These are phyloP conservation scores for Logfia minima DNA, from an alignment of 129 eudicot genomes.

Conservation along the genomic window DNA sequence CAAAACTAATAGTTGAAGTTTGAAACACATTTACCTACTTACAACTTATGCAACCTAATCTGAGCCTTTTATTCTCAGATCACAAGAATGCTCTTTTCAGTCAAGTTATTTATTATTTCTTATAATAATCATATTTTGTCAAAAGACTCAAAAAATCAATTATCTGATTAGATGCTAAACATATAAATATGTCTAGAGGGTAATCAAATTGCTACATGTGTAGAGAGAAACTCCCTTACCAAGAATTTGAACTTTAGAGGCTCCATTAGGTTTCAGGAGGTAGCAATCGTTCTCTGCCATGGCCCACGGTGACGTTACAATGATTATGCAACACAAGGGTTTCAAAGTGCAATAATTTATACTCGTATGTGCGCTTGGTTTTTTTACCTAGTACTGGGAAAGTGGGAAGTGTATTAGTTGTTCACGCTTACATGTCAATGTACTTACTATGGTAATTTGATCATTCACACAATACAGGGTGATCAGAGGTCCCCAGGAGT, in stretches of 20 bases:
- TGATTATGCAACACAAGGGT: background rate
- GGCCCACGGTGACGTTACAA: no score
- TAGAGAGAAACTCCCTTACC: no score
- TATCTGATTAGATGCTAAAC: background rate
- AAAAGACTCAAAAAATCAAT: background rate
- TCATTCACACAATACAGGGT: constrained; percentile 58
- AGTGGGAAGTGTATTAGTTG: background rate
- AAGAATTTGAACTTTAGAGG: no score
- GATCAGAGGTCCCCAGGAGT: constrained; percentile 99
- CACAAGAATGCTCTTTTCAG: background rate
- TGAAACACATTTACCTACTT: background rate
- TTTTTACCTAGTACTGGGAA: no score
- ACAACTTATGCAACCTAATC: background rate
- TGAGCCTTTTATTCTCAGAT: constrained; percentile 6
- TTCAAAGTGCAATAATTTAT: background rate
- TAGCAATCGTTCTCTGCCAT: no score
- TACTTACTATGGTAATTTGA: constrained; percentile 34
- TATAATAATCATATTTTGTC: background rate
- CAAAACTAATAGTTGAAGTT: background rate
- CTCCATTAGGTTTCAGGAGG: no score
- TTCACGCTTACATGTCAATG: constrained; percentile 15
- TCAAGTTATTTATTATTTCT: background rate
- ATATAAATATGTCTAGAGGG: background rate
- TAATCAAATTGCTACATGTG: no score
- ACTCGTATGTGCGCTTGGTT: background rate